Evolutionary conservation across 441 rosid species (phyloP), one percentile per base, ranked within the genome.

Genomic region (Manihot esculenta): DNA sequence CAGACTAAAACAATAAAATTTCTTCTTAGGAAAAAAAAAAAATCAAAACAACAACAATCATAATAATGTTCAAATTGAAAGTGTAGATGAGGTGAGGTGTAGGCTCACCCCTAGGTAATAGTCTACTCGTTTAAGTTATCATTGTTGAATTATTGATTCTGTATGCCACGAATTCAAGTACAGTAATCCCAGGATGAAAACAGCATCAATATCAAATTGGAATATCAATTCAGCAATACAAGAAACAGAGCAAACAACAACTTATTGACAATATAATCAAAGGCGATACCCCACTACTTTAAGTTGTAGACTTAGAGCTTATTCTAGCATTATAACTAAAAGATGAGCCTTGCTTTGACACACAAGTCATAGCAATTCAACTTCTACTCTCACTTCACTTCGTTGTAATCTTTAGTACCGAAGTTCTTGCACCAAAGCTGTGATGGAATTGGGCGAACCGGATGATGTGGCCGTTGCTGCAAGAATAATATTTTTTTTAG

Each of bases 341-440:
- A 38, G 42, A 38, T 38, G 42, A 38, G 42, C 7, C 42, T 38
- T 38, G 42, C 42, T 62, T 75, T 44, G 64, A 74, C 73, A 75
- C n/a, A 64, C 58, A 24, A 71, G 41, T 58, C 57, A 45, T 27
- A 51, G 18, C 71, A 63, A 56, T 66, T 45, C 48, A 53, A 56
- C 24, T 62, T 72, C 79, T 49, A 69, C 23, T 12, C 2, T 65
- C 57, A 72, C 68, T 78, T 55, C 61, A 66, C 69, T 18, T 76
- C 67, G 24, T 89, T 72, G 74, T 94, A 92, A 67, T 90, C 99
- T 73, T 94, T 92, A 50, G 84, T 82, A 72, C 99, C 98, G 75
- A 95, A 95, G 80, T 95, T 95, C 86, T 95, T 93, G 92, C 99
- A 95, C 99, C 99, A 95, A 0, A 93, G 79, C 81, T 94, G 99